These are phyloP conservation scores for Pythium phragmitis DNA, from an alignment of 352 stramenopile genomes.

Conservation along the genomic window DNA sequence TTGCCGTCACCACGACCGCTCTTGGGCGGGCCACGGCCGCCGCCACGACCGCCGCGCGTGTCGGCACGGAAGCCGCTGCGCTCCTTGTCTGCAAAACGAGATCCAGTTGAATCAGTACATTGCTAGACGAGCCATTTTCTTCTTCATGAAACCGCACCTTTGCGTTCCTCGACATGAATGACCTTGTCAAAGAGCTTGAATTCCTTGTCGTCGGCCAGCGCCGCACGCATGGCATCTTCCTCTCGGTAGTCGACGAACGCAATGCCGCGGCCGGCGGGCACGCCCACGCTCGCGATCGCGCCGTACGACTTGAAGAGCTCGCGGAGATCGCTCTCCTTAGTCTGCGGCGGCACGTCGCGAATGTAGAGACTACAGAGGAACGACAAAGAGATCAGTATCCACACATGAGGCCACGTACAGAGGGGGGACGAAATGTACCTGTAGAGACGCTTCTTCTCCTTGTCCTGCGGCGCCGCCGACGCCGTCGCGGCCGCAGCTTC, in stretches of 20 bases:
- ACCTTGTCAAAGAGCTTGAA: slow-evolving; percentile 80
- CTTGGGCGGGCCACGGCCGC: slow-evolving; percentile 41
- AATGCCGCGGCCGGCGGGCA: slow-evolving; percentile 55
- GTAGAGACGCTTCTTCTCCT: slow-evolving; percentile 54
- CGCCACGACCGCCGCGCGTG: slow-evolving; percentile 42
- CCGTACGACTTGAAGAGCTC: slow-evolving; percentile 82
- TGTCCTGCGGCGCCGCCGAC: slow-evolving; percentile 27
- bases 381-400: not conserved
- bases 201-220: slow-evolving; percentile 56
- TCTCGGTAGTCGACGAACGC: slow-evolving; percentile 87
- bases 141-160: slow-evolving; percentile 35
- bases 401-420: not conserved
- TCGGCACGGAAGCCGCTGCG: slow-evolving; percentile 56
- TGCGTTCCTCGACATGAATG: slow-evolving; percentile 77
- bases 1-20: slow-evolving; percentile 57
- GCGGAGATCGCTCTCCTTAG: slow-evolving; percentile 71
- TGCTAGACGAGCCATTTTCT: not conserved
- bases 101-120: not conserved
- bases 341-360: slow-evolving; percentile 66
- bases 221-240: slow-evolving; percentile 72
- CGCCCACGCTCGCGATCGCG: slow-evolving; percentile 66
- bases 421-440: slow-evolving; percentile 21
- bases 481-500: slow-evolving; percentile 28
- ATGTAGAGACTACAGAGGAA: slow-evolving; percentile 62
- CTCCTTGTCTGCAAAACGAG: slow-evolving; percentile 33